Evolutionary conservation across 2,329 filamentous ascomycete species (phyloP).

Genomic region (Arthroderma sp.): DNA sequence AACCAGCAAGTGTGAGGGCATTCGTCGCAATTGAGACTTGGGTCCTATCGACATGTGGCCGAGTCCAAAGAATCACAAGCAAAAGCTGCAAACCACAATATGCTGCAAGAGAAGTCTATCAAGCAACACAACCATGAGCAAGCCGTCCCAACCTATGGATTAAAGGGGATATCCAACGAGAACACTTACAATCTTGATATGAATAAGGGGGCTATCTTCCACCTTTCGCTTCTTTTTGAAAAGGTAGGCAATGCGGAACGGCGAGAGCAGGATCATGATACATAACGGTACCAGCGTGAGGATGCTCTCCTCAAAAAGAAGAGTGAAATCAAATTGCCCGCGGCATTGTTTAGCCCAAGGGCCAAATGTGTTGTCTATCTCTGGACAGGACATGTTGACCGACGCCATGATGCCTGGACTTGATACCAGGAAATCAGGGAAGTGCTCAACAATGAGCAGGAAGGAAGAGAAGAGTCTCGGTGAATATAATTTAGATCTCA

Average conservation of each 20-base stretch:
- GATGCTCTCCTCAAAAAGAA: constrained; percentile 37
- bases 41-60: constrained; percentile 23
- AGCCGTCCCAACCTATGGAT: not conserved
- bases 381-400: constrained; percentile 17
- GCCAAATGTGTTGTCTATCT: constrained; percentile 27
- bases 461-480: not conserved
- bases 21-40: constrained; percentile 26
- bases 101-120: constrained; percentile 22
- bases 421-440: not conserved
- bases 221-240: constrained; percentile 27
- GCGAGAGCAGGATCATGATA: constrained; percentile 26
- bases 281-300: constrained; percentile 28
- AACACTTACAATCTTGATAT: constrained; percentile 27
- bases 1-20: constrained; percentile 21
- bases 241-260: constrained; percentile 28
- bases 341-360: constrained; percentile 27
- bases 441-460: not conserved
- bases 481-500: not conserved
- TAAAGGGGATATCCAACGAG: not conserved
- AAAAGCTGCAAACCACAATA: constrained; percentile 28
- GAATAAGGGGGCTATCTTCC: constrained; percentile 21
- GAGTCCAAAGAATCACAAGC: constrained; percentile 29
- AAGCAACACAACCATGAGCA: not conserved
- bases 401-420: not conserved
- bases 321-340: constrained; percentile 34